Evolutionary conservation across 2,329 filamentous ascomycete species (phyloP), one percentile per base, ranked within the genome.

Genomic region (Aspergillus hortae): DNA sequence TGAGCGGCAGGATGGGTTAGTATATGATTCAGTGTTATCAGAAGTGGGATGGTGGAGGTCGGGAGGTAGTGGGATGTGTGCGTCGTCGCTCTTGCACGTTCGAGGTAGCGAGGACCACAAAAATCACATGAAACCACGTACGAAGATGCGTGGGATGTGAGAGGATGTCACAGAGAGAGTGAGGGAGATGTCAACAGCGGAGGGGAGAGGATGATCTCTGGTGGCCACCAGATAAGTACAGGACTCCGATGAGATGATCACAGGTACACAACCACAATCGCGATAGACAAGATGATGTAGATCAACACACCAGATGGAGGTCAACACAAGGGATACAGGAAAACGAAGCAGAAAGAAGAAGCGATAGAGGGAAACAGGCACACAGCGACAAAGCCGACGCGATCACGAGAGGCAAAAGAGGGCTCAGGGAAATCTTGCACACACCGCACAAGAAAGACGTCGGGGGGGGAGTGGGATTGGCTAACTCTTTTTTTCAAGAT

Each of bases 401-500:
- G 61, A 61, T 58, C 51, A 57, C 54, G 51, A 52, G 53, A 45
- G 45, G 55, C 49, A 46, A 25, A 44, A 53, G 54, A 59, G 27
- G 27, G 27, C 27, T 30, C 27, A 63, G 56, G 61, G 61, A 60
- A 60, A 58, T 57, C 54, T 54, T 58, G 49, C 56, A 60, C 58
- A 56, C 52, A 55, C 51, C 57, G 53, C 56, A 52, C 48, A 62
- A 62, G 68, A 69, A 49, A 46, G 44, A 52, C 44, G 23, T 23
- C 27, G 1, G 25, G 25, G 25, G 21, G 41, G 21, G 27, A 35
- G 35, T 40, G 17, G 48, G 50, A 21, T 48, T 40, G 33, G 25
- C 49, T 41, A 41, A 30, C 41, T 30, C 19, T 44, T 40, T 66
- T 70, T 71, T 70, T 63, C 57, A 55, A 57, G 56, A 59, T 67